Percentiles rank a stretch among this genome's conserved stretches.
Evolutionary conservation across 1,284 basidiomycete genomes (phyloP).

Genomic region (Cryptococcus hybrid): DNA sequence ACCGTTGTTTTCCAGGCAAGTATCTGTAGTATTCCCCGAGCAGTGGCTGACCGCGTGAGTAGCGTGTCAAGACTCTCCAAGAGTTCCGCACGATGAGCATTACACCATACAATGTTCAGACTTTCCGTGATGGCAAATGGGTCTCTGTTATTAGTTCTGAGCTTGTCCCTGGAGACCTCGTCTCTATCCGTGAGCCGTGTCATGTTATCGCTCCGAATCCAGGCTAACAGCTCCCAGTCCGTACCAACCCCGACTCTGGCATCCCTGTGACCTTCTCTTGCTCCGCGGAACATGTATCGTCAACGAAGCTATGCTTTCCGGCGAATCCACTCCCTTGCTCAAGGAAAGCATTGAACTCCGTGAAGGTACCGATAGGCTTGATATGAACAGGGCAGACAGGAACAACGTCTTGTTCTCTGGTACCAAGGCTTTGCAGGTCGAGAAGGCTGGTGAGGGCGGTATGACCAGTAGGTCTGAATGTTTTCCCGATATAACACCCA

Average conservation of each 20-base stretch:
- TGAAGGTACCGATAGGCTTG: constrained; percentile 69
- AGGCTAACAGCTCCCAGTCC: constrained; percentile 50
- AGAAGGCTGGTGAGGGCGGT: constrained; percentile 41
- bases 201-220: neutral
- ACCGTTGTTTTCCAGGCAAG: constrained; percentile 93
- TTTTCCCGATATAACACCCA: neutral
- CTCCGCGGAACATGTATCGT: constrained; percentile 88
- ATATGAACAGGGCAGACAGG: constrained; percentile 80
- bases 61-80: constrained; percentile 83
- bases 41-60: neutral
- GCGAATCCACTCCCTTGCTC: constrained; percentile 89
- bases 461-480: constrained; percentile 33
- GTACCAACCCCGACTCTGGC: constrained; percentile 76
- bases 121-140: constrained; percentile 79
- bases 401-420: constrained; percentile 89
- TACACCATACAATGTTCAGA: constrained; percentile 78
- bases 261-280: constrained; percentile 85
- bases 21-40: constrained; percentile 4
- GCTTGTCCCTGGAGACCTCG: constrained; percentile 83
- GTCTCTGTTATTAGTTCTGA: constrained; percentile 72
- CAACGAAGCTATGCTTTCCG: constrained; percentile 96
- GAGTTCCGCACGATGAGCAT: constrained; percentile 97
- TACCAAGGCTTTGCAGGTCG: constrained; percentile 87
- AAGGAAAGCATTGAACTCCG: constrained; percentile 88
- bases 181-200: constrained; percentile 60